Percentiles rank a stretch among this genome's conserved stretches.
Conservation (phyloP, 2,329 filamentous ascomycete genomes). For the Xylaria sp. region DNA sequence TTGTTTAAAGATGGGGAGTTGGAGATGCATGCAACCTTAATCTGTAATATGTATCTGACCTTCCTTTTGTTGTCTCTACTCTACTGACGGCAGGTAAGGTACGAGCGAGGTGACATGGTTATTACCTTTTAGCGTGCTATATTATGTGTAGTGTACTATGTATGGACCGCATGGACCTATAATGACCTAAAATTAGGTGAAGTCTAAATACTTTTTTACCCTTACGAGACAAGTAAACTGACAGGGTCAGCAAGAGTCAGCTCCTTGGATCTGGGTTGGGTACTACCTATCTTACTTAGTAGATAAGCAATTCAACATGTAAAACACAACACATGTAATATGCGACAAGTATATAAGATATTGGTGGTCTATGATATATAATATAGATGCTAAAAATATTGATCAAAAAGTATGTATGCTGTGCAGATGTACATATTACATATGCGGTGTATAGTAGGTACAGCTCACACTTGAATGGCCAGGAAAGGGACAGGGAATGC, state of each 20-base stretch:
- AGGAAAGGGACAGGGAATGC: not conserved
- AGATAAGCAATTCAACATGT: not conserved
- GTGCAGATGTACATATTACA: not conserved
- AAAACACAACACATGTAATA: not conserved
- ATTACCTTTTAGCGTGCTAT: not conserved
- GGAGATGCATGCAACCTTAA: not conserved
- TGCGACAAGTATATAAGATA: not conserved
- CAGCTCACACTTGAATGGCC: too few relatives aligned
- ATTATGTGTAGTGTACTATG: not conserved
- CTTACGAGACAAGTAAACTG: not conserved
- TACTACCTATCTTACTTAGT: too few relatives aligned
- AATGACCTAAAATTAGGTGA: conserved; percentile 4
- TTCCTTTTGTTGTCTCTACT: conserved; percentile 1
- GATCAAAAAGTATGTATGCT: not conserved
- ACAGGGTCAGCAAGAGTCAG: not conserved
- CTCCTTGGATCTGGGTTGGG: too few relatives aligned
- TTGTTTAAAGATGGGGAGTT: conserved; percentile 1
- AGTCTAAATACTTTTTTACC: not conserved
- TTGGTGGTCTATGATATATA: not conserved
- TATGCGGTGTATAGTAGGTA: too few relatives aligned
- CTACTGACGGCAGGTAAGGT: not conserved
- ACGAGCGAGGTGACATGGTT: not conserved
- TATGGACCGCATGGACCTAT: not conserved
- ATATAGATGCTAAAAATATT: not conserved
- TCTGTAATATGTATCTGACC: not conserved